Conservation (phyloP, 2,329 filamentous ascomycete species). For the Epichloe uncinata region DNA sequence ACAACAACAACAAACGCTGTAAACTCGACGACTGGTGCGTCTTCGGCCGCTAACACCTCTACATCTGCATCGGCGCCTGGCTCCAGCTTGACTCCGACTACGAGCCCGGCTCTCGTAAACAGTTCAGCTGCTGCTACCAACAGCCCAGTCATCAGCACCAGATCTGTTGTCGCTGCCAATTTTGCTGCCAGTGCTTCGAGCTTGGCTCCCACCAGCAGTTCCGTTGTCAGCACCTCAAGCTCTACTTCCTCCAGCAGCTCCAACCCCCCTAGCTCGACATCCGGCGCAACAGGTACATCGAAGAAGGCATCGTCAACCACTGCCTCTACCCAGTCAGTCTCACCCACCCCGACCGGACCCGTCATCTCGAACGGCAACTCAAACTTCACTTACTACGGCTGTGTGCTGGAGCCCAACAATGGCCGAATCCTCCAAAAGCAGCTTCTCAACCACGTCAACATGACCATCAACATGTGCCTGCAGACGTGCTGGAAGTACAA, state of each 20-base stretch:
- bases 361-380: constrained; percentile 20
- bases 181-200: neutral
- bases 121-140: no score
- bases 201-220: neutral
- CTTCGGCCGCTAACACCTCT: neutral
- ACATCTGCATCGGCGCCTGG: neutral
- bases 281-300: neutral
- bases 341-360: constrained; percentile 13
- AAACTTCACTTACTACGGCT: constrained; percentile 25
- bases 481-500: constrained; percentile 20
- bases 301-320: neutral
- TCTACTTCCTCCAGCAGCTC: neutral
- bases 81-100: neutral
- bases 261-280: neutral
- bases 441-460: constrained; percentile 17
- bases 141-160: no score
- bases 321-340: constrained; percentile 6
- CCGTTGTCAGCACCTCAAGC: neutral
- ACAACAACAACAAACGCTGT: no score
- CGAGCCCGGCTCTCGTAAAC: no score
- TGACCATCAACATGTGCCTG: constrained; percentile 22
- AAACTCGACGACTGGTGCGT: constrained; percentile 1
- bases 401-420: constrained; percentile 19
- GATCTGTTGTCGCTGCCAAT: no score
- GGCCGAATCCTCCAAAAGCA: constrained; percentile 20